phyloP scores from a whole-genome alignment of 768 basidiomycete species.

The Calocera cornea region DNA sequence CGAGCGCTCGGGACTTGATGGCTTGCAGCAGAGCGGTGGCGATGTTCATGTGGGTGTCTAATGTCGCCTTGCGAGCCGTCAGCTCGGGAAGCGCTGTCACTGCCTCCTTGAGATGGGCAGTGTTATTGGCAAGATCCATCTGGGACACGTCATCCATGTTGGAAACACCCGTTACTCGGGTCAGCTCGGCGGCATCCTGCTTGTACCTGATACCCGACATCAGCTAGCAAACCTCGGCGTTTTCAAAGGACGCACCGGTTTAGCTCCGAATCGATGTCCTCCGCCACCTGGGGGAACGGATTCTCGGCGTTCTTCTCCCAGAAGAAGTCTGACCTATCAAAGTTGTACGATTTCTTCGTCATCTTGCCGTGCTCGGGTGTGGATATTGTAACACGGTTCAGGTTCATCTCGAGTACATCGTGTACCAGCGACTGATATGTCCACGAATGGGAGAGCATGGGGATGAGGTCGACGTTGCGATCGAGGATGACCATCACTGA shows the following conservation, averaged over 20 bases:
- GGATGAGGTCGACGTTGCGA: slow-evolving; percentile 84
- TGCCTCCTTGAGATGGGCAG: slow-evolving; percentile 87
- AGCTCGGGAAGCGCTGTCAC: slow-evolving; percentile 94
- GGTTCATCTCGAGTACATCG: slow-evolving; percentile 91
- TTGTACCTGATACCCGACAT: slow-evolving; percentile 35
- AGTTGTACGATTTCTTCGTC: slow-evolving; percentile 69
- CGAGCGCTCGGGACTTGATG: slow-evolving; percentile 86
- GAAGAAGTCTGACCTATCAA: slow-evolving; percentile 97
- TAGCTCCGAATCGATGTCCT: slow-evolving; percentile 86
- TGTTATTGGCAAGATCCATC: slow-evolving; percentile 89
- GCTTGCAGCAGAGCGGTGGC: slow-evolving; percentile 88
- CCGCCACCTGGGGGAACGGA: slow-evolving; percentile 96
- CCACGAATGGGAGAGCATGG: slow-evolving; percentile 94
- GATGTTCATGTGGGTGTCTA: slow-evolving; percentile 99
- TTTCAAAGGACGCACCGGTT: slow-evolving; percentile 47
- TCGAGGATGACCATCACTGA: slow-evolving; percentile 87
- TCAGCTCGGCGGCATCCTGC: slow-evolving; percentile 92
- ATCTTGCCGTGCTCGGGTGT: slow-evolving; percentile 41
- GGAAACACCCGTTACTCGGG: slow-evolving; percentile 86
- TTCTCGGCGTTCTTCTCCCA: slow-evolving; percentile 94
- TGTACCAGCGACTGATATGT: slow-evolving; percentile 97
- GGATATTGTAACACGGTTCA: slow-evolving; percentile 81
- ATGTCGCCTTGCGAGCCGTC: slow-evolving; percentile 87
- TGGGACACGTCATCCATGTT: slow-evolving; percentile 92
- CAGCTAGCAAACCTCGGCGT: neutral